Base-by-base conservation (phyloP, 129 eudicot genomes). In the Heracleum sosnowskyi region DNA sequence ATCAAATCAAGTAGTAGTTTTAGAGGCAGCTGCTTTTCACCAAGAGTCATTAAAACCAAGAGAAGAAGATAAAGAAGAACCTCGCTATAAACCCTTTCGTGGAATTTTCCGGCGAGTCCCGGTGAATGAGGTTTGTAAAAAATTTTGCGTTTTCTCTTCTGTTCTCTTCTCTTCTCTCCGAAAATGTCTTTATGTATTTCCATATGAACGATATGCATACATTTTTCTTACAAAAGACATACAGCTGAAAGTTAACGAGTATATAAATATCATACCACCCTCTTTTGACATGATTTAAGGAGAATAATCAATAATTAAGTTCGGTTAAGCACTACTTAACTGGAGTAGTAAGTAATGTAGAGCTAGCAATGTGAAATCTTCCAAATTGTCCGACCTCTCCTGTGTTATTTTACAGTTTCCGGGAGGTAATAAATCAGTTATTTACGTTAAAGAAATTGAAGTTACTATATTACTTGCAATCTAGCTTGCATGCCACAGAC, bases 91-190 rank as follows among this genome's bases (percentile, higher is more conserved):
- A 40, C 24, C 13, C 22, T 37, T 20, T 28, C 9, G 51, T 33
- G 28, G 46, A 22, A 37, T 87, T 80, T 57, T 82, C 77, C 87
- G 60, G n/a, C 82, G 76, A 69, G 33, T 87, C 36, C 88, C 85
- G 0, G 39, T 85, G 69, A 78, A 80, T 33, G 79, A 87, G 91
- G 91, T 87, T 4, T 45, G 35, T 37, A 72, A 3, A 35, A 2
- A n/a, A 10, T n/a, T 8, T 60, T 8, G 9, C 0, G 0, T 24
- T 12, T 26, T 26, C 35, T 49, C 24, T 17, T 49, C n/a, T 11
- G 12, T 62, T 9, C 22, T 8, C 6, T 13, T 46, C 16, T 46
- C 6, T 45, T 45, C 49, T 45, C 4, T 37, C 40, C 40, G 40
- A 3, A 0, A 4, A 7, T 37, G 40, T 37, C 5, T 3, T 37